Evolutionary conservation across 177 flowering plant genomes (phyloP).

Genomic region (Tripterygium wilfordii): DNA sequence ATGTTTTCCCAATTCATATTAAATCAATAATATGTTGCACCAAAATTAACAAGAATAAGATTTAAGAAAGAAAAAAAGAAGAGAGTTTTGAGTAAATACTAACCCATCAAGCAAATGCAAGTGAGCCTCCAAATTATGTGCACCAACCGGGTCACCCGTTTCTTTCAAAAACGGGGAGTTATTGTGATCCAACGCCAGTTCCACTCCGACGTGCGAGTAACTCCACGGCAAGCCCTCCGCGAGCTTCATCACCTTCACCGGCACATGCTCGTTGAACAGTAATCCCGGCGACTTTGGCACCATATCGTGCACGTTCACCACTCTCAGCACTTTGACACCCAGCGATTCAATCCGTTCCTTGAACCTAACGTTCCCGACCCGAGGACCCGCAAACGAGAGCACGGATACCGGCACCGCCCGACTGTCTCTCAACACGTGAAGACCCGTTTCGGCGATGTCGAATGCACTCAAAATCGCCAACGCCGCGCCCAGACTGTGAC

Average conservation of each 20-base stretch:
- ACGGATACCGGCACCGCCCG: constrained; percentile 27
- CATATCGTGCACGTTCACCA: constrained; percentile 71
- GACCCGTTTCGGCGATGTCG: constrained; percentile 42
- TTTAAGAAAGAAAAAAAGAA: neutral
- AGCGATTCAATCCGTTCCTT: constrained; percentile 45
- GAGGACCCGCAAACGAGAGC: constrained; percentile 47
- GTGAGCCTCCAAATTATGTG: constrained; percentile 77
- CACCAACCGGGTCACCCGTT: constrained; percentile 29
- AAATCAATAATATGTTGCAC: neutral
- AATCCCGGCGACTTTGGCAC: constrained; percentile 84
- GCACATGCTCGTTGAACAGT: constrained; percentile 47
- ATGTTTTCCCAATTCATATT: too few species aligned
- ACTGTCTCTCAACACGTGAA: constrained; percentile 16
- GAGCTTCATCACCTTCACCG: constrained; percentile 25
- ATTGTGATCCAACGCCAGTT: constrained; percentile 64
- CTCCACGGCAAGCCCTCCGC: constrained; percentile 55
- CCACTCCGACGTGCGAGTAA: constrained; percentile 78
- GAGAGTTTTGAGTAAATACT: constrained; percentile 9
- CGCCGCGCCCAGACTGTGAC: constrained; percentile 50
- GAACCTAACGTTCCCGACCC: constrained; percentile 53
- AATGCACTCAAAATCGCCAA: constrained; percentile 40
- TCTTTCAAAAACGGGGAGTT: constrained; percentile 67
- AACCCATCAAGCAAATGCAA: constrained; percentile 85
- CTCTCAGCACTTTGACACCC: constrained; percentile 76
- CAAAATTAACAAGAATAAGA: neutral